A percentile compares a stretch with the other conserved stretches of the same genome.
Conservation (phyloP, 2,329 filamentous ascomycete species). For the Scedosporium dehoogii region DNA sequence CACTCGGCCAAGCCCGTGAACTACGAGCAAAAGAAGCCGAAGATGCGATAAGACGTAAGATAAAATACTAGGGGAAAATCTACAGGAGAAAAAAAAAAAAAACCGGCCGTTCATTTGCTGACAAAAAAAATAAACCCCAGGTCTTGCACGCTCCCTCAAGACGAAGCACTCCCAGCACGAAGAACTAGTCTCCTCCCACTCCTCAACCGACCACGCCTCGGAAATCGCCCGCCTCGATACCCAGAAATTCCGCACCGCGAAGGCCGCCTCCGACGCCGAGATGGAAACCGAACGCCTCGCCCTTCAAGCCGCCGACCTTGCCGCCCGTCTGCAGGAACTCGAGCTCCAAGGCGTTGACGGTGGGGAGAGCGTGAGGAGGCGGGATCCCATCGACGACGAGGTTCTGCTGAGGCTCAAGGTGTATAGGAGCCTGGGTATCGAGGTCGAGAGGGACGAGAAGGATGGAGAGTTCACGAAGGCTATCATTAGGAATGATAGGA, state of each 20-base stretch:
- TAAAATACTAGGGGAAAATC: conserved; percentile 17
- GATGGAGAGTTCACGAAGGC: conserved; percentile 77
- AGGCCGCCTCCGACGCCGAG: conserved; percentile 78
- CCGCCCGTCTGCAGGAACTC: conserved; percentile 66
- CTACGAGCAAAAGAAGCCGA: conserved; percentile 65
- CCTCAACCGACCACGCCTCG: conserved; percentile 68
- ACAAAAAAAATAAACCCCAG: conserved; percentile 17
- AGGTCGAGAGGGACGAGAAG: conserved; percentile 66
- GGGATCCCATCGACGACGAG: conserved; percentile 50
- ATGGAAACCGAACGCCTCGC: conserved; percentile 91
- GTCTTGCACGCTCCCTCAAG: conserved; percentile 65
- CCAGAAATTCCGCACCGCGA: conserved; percentile 90
- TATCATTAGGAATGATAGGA: conserved; percentile 72
- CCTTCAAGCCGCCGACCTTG: conserved; percentile 65
- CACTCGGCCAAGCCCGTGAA: conserved; percentile 75
- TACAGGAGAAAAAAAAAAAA: no score
- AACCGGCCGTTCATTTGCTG: background rate
- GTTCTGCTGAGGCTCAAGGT: conserved; percentile 72
- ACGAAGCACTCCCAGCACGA: conserved; percentile 66
- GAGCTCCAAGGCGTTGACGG: conserved; percentile 84
- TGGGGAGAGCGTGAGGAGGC: conserved; percentile 19
- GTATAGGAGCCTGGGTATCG: conserved; percentile 83
- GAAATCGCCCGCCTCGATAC: conserved; percentile 83
- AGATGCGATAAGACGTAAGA: conserved; percentile 49
- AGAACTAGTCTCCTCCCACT: conserved; percentile 66